Evolutionary conservation across 148 eudicot species (phyloP), one percentile per base, ranked within the genome.

Genomic region (Chenopodium quinoa): DNA sequence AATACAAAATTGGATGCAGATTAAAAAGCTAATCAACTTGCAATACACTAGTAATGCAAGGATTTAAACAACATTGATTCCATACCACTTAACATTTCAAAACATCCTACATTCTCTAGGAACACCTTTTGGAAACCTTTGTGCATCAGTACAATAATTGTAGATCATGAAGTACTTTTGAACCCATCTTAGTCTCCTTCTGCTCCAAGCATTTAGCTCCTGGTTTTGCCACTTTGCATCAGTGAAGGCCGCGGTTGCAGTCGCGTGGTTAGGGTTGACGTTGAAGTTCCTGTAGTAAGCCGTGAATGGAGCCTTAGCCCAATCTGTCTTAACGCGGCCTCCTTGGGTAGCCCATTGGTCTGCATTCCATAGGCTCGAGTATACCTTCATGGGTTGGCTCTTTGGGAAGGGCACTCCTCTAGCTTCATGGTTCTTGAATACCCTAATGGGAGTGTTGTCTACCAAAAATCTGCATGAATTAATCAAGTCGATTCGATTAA

Each of bases 291-390:
- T 75, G 87, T 87, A 89, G 82, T 87, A 87, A 1, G 91, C 91
- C 0, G 85, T 84, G 78, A 89, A 89, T 1, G 91, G 91, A 4
- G 91, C 88, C 79, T 86, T 87, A 1, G 88, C 32, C 93, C 93
- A 90, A 17, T 90, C 91, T 4, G 93, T 89, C 83, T 90, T 90
- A 11, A 90, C 84, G 9, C 85, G 73, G 1, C 93, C 93, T 0
- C 93, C 93, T 86, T 88, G 88, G 1, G 93, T 90, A 22, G 93
- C 93, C 93, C 93, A 90, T 71, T 90, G 91, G 76, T 90, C 91
- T 1, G 93, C 93, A 9, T 89, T 90, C 93, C 93, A 90, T 2
- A 90, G 83, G 79, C 91, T 90, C 10, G 93, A 90, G 89, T 90
- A 90, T 19, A 90, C 87, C 79, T 70, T 90, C 93, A 90, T 90